Evolutionary conservation across 495 filamentous ascomycete genomes (phyloP).

Genomic region (Penicillium parvum): DNA sequence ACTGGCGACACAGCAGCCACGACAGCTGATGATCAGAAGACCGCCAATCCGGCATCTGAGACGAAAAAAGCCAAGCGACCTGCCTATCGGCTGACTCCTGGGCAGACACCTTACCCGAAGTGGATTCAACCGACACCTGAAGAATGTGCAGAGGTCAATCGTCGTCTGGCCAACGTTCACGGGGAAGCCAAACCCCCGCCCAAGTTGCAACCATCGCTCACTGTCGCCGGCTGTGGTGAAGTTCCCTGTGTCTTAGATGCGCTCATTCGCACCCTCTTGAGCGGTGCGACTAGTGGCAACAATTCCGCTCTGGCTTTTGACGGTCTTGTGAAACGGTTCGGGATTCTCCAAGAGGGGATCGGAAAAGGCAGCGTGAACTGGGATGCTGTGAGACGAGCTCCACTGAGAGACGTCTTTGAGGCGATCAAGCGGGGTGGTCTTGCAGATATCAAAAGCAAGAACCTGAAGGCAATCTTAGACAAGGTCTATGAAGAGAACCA

Average conservation of each 20-base stretch:
- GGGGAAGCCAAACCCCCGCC: conserved; percentile 60
- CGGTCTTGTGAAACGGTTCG: conserved; percentile 67
- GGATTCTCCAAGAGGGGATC: conserved; percentile 54
- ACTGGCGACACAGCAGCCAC: background rate
- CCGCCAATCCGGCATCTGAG: conserved; percentile 5
- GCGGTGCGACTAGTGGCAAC: conserved; percentile 64
- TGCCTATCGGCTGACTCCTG: conserved; percentile 40
- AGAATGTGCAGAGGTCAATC: conserved; percentile 71
- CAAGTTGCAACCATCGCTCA: conserved; percentile 72
- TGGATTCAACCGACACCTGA: conserved; percentile 62
- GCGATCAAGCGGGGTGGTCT: conserved; percentile 73
- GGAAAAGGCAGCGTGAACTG: conserved; percentile 81
- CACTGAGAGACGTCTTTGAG: conserved; percentile 59
- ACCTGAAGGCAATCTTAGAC: conserved; percentile 79
- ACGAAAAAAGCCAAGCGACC: conserved; percentile 19
- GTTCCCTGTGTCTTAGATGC: conserved; percentile 91
- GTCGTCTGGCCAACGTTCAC: conserved; percentile 62
- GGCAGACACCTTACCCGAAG: conserved; percentile 62
- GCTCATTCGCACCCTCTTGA: conserved; percentile 74
- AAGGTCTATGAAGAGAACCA: conserved; percentile 69
- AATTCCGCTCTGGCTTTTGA: conserved; percentile 68
- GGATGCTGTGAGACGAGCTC: conserved; percentile 68
- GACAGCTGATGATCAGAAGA: conserved; percentile 11
- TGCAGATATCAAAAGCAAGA: conserved; percentile 61
- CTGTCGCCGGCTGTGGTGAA: conserved; percentile 85